A percentile compares a stretch with the other conserved stretches of the same genome.
These are phyloP conservation scores for Rhizopogon vinicolor DNA, from an alignment of 768 basidiomycete genomes.

Conservation along the genomic window DNA sequence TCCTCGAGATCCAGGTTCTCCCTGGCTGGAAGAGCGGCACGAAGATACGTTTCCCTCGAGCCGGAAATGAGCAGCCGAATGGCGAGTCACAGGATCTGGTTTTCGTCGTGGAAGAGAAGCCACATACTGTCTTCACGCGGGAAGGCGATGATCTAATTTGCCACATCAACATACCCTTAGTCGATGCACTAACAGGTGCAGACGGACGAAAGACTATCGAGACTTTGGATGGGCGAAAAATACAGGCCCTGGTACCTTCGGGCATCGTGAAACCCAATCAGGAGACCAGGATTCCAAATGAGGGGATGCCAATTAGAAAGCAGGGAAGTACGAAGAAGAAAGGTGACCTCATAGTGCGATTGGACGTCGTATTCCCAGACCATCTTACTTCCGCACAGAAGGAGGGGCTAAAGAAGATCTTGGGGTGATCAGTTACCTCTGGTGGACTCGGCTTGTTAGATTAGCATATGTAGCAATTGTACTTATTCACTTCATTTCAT, in stretches of 20 bases:
- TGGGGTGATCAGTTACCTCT: slow-evolving; percentile 29
- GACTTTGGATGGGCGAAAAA: slow-evolving; percentile 72
- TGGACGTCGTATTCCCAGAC: slow-evolving; percentile 84
- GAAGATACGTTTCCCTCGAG: slow-evolving; percentile 84
- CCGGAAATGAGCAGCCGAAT: slow-evolving; percentile 70
- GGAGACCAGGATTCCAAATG: slow-evolving; percentile 63
- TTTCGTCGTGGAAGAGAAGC: slow-evolving; percentile 96
- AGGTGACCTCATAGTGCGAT: slow-evolving; percentile 80
- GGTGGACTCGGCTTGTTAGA: neutral
- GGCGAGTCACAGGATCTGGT: slow-evolving; percentile 88
- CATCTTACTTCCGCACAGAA: slow-evolving; percentile 72
- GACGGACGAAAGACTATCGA: slow-evolving; percentile 55
- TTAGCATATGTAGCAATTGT: neutral
- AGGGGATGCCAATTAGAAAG: slow-evolving; percentile 92
- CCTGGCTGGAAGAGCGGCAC: slow-evolving; percentile 98
- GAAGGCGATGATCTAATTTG: slow-evolving; percentile 78
- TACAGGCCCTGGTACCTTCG: slow-evolving; percentile 61
- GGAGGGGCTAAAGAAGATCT: slow-evolving; percentile 69
- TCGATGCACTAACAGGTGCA: slow-evolving; percentile 74
- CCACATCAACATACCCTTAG: slow-evolving; percentile 60
- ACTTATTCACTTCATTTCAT: slow-evolving; percentile 3
- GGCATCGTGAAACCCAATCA: slow-evolving; percentile 75
- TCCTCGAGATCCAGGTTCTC: slow-evolving; percentile 72
- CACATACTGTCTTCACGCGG: slow-evolving; percentile 69
- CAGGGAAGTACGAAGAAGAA: slow-evolving; percentile 63